phyloP scores from a whole-genome alignment of 129 eudicot genomes.

The Centaurea solstitialis region DNA sequence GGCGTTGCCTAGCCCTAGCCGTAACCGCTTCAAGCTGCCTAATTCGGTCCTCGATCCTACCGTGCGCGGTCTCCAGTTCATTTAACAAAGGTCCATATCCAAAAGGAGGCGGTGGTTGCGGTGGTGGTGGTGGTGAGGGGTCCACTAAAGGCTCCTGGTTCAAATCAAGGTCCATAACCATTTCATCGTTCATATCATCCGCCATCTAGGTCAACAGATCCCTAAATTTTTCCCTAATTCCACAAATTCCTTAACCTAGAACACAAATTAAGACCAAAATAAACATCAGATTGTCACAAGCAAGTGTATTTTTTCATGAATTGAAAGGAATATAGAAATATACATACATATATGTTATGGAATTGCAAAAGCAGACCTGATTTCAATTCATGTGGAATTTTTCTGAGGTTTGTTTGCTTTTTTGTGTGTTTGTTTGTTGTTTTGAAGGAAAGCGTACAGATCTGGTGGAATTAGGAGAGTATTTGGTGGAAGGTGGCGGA shows the following conservation, averaged over 20 bases:
- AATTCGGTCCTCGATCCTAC: constrained; percentile 62
- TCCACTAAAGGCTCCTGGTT: constrained; percentile 60
- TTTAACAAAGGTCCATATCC: constrained; percentile 44
- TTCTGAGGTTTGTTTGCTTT: neutral
- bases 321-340: neutral
- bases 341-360: neutral
- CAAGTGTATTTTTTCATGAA: neutral
- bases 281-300: neutral
- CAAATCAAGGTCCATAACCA: constrained; percentile 69
- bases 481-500: neutral
- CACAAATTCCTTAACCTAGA: constrained; percentile 20
- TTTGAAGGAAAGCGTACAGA: neutral
- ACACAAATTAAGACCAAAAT: constrained; percentile 22
- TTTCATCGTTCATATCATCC: constrained; percentile 51
- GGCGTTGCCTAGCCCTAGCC: constrained; percentile 69
- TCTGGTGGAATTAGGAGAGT: neutral
- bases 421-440: neutral
- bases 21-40: constrained; percentile 77
- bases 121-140: constrained; percentile 28
- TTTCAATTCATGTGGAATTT: constrained; percentile 14
- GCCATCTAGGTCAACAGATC: constrained; percentile 43
- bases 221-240: constrained; percentile 5
- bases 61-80: constrained; percentile 51
- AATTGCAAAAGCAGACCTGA: constrained; percentile 19
- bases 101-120: constrained; percentile 24